Percentiles rank a stretch among this genome's conserved stretches.
Evolutionary conservation across 2,329 filamentous ascomycete genomes (phyloP).

Genomic region (Fusarium mundagurra): DNA sequence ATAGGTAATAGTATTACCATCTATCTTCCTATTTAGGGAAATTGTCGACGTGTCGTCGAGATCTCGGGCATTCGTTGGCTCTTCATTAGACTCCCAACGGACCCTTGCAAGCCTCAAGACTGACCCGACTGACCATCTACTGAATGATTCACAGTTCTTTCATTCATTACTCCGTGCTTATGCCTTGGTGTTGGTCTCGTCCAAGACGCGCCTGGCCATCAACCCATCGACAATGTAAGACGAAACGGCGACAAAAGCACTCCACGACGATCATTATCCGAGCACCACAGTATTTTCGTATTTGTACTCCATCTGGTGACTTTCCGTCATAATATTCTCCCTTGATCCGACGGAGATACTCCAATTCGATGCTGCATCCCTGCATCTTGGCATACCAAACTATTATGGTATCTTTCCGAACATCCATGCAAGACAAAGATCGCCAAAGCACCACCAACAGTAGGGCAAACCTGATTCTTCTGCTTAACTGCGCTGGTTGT

Average conservation of each 20-base stretch:
- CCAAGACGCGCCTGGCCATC: neutral
- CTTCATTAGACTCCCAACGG: neutral
- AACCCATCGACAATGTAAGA: neutral
- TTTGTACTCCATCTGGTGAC: neutral
- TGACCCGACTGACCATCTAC: neutral
- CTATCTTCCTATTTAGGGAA: no score
- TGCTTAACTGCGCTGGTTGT: neutral
- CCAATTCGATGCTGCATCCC: neutral
- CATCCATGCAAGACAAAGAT: neutral
- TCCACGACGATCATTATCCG: neutral
- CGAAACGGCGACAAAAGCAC: neutral
- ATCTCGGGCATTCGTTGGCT: neutral
- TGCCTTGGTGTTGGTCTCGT: rapidly evolving
- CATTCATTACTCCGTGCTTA: neutral
- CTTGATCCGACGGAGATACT: neutral
- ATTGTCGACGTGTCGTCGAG: no score
- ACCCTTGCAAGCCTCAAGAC: neutral
- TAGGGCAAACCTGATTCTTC: neutral
- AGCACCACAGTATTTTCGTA: neutral
- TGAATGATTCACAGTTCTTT: rapidly evolving
- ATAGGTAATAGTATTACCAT: rapidly evolving
- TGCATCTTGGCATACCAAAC: neutral
- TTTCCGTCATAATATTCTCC: neutral
- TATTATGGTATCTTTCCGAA: neutral
- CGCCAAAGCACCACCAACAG: neutral